A percentile compares a stretch with the other conserved stretches of the same genome.
phyloP scores from a whole-genome alignment of 345 rosid species.

The Hibiscus trionum region DNA sequence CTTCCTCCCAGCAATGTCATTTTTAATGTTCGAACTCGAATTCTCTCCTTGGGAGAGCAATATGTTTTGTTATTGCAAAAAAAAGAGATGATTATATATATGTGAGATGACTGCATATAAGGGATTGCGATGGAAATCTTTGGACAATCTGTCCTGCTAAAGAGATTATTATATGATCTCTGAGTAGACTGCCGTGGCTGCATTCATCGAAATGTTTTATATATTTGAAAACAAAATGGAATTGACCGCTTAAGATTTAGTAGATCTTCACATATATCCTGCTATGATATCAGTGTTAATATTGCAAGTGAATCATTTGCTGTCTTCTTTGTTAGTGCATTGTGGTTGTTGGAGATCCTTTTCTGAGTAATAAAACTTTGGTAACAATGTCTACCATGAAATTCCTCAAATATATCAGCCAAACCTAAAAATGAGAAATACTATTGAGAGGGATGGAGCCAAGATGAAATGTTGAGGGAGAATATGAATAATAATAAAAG shows the following conservation, averaged over 20 bases:
- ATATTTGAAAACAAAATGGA: not conserved
- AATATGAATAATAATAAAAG: too few relatives aligned
- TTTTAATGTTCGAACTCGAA: too few relatives aligned
- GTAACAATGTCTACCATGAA: too few relatives aligned
- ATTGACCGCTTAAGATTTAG: slow-evolving; percentile 1
- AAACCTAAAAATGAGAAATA: too few relatives aligned
- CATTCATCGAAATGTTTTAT: slow-evolving; percentile 5
- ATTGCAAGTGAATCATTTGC: not conserved
- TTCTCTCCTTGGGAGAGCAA: not conserved
- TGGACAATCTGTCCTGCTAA: not conserved
- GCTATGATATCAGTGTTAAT: not conserved
- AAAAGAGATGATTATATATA: not conserved
- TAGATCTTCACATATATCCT: not conserved
- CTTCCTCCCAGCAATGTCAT: too few relatives aligned
- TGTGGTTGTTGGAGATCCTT: not conserved
- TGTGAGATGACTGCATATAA: not conserved
- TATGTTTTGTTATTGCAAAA: not conserved
- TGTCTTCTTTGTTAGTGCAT: not conserved
- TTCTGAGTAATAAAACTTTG: too few relatives aligned
- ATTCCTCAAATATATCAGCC: too few relatives aligned
- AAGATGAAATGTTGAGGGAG: too few relatives aligned
- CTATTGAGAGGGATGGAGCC: too few relatives aligned
- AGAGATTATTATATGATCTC: not conserved
- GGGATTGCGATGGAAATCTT: not conserved
- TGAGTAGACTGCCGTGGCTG: slow-evolving; percentile 4